Conservation (phyloP, 2,329 filamentous ascomycete species). For the Fusarium sarcochroum region DNA sequence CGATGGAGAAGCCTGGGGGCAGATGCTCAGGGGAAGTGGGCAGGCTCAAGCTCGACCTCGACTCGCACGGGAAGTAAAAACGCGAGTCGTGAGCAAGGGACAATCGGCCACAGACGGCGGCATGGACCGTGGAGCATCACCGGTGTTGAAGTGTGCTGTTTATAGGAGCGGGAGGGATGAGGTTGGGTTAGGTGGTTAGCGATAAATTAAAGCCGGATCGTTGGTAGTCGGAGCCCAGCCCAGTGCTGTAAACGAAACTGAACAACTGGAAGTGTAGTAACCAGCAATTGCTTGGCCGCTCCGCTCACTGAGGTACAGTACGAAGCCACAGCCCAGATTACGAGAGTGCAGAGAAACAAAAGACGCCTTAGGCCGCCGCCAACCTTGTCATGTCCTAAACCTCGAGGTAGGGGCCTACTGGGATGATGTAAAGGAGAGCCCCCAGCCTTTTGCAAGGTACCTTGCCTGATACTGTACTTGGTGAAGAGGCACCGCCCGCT, state of each 20-base stretch:
- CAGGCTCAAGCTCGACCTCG: constrained; percentile 39
- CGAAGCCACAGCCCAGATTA: constrained; percentile 39
- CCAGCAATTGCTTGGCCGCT: constrained; percentile 13
- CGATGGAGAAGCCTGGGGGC: constrained; percentile 43
- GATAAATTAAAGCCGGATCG: constrained; percentile 29
- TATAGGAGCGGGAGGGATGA: constrained; percentile 23
- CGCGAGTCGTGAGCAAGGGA: constrained; percentile 46
- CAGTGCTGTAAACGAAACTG: constrained; percentile 23
- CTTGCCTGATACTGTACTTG: constrained; percentile 23
- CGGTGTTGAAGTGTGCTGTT: constrained; percentile 36
- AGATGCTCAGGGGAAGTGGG: constrained; percentile 46
- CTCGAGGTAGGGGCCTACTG: constrained; percentile 32
- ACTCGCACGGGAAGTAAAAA: constrained; percentile 40
- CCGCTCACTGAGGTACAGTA: constrained; percentile 15
- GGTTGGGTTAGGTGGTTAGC: constrained; percentile 33
- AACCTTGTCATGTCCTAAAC: constrained; percentile 29
- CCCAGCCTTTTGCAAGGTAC: constrained; percentile 23
- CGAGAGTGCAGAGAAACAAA: constrained; percentile 35
- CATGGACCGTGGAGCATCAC: constrained; percentile 49
- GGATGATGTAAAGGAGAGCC: constrained; percentile 39
- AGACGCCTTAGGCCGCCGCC: constrained; percentile 39
- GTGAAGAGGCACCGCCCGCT: constrained; percentile 22
- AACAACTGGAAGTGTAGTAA: constrained; percentile 13
- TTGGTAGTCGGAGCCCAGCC: constrained; percentile 4
- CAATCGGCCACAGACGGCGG: constrained; percentile 44